phyloP scores from a whole-genome alignment of 1,284 basidiomycete species.

The Melampsora abietis-canadensis region DNA sequence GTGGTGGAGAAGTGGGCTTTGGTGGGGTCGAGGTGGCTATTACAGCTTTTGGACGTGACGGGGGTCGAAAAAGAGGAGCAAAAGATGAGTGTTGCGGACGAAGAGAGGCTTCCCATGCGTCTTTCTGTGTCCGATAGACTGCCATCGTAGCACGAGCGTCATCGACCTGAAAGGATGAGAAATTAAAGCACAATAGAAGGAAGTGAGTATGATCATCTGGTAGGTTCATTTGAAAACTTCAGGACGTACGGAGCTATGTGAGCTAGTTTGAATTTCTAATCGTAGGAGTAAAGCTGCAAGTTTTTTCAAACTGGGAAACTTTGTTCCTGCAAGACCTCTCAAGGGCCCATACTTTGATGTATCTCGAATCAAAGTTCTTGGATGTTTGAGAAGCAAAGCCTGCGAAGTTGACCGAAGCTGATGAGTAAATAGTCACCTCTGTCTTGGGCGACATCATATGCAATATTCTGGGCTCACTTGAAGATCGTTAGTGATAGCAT shows the following conservation, averaged over 20 bases:
- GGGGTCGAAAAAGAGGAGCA: too few relatives aligned
- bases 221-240: neutral
- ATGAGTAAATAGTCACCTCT: neutral
- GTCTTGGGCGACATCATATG: neutral
- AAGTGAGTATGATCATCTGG: conserved; percentile 16
- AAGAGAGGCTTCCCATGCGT: conserved; percentile 68
- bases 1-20: too few relatives aligned
- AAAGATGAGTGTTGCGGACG: too few relatives aligned
- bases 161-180: conserved; percentile 62
- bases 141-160: conserved; percentile 97
- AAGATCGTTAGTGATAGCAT: conserved; percentile 87
- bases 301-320: conserved; percentile 71
- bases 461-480: conserved; percentile 59
- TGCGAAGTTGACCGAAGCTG: conserved; percentile 51
- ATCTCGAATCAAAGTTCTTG: conserved; percentile 72
- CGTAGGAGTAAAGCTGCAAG: conserved; percentile 78
- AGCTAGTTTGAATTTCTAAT: conserved; percentile 77
- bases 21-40: too few relatives aligned
- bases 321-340: conserved; percentile 60
- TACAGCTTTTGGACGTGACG: too few relatives aligned
- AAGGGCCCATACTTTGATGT: conserved; percentile 65
- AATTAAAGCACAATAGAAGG: conserved; percentile 11
- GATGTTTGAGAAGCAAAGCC: conserved; percentile 87
- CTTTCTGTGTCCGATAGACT: conserved; percentile 79
- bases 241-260: conserved; percentile 73